Percentiles rank a stretch among this genome's conserved stretches.
These are phyloP conservation scores for Hymenotorrendiella dingleyae DNA, from an alignment of 2,329 filamentous ascomycete species.

Conservation along the genomic window DNA sequence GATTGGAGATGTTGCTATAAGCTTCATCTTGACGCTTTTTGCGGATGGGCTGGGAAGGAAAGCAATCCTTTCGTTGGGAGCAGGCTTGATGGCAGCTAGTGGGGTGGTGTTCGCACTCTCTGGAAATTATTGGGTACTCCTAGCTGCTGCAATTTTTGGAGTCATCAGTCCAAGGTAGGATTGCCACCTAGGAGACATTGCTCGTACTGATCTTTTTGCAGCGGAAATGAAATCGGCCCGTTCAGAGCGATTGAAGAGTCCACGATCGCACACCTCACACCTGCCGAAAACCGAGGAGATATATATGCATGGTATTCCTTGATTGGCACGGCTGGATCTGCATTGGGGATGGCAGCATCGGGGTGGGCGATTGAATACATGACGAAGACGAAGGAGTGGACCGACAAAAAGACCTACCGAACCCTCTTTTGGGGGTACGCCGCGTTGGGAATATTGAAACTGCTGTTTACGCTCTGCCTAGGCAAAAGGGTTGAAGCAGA, in stretches of 20 bases:
- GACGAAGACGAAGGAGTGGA: conserved; percentile 38
- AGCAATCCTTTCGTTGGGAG: conserved; percentile 47
- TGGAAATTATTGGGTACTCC: conserved; percentile 51
- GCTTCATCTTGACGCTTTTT: conserved; percentile 51
- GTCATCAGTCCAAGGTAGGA: conserved; percentile 52
- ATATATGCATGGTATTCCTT: conserved; percentile 59
- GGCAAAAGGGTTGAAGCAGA: conserved; percentile 36
- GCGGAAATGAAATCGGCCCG: conserved; percentile 58
- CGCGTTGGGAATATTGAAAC: conserved; percentile 49
- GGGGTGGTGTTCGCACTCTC: conserved; percentile 49
- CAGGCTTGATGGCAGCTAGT: conserved; percentile 48
- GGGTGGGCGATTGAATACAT: conserved; percentile 55
- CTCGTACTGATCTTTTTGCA: conserved; percentile 23
- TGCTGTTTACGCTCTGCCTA: conserved; percentile 45
- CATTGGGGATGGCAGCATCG: conserved; percentile 51
- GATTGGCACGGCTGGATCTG: conserved; percentile 52
- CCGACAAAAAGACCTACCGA: conserved; percentile 43
- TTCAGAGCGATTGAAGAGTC: conserved; percentile 59
- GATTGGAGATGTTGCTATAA: conserved; percentile 52
- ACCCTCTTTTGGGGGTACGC: conserved; percentile 54
- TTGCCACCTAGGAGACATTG: background rate
- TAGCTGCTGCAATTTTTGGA: conserved; percentile 51
- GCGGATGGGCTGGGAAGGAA: conserved; percentile 53
- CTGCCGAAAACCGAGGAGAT: conserved; percentile 41
- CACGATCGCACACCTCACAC: conserved; percentile 50